These are phyloP conservation scores for Dothiorella sarmentorum DNA, from an alignment of 2,329 filamentous ascomycete genomes.

Conservation along the genomic window DNA sequence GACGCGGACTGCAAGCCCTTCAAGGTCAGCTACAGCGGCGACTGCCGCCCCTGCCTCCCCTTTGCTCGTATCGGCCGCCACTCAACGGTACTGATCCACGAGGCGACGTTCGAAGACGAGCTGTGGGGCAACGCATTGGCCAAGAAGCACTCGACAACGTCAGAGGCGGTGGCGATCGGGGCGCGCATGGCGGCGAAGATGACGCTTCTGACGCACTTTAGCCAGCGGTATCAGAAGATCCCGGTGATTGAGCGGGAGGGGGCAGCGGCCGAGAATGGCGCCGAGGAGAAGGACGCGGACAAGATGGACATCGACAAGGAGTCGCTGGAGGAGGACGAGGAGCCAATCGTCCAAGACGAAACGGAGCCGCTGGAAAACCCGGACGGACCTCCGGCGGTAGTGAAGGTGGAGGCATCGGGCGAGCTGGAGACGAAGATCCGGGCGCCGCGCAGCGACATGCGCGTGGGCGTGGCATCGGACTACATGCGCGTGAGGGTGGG, in stretches of 20 bases:
- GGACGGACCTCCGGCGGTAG: not conserved
- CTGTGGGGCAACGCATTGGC: constrained; percentile 71
- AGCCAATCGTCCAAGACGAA: not conserved
- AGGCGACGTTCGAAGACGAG: constrained; percentile 93
- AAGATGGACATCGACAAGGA: constrained; percentile 28
- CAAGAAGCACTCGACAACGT: constrained; percentile 88
- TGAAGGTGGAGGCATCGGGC: not conserved
- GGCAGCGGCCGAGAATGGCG: constrained; percentile 27
- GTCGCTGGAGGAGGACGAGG: constrained; percentile 22
- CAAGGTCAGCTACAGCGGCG: constrained; percentile 88
- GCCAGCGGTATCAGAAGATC: constrained; percentile 83
- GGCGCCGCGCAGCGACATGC: constrained; percentile 51
- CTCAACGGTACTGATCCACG: constrained; percentile 84
- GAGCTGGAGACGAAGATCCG: constrained; percentile 27
- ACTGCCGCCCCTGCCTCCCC: constrained; percentile 68
- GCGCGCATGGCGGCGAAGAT: constrained; percentile 73
- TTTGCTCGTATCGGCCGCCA: constrained; percentile 71
- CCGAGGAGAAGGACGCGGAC: constrained; percentile 26
- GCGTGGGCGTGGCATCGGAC: constrained; percentile 72
- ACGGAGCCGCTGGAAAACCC: constrained; percentile 26
- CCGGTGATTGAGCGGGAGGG: constrained; percentile 49
- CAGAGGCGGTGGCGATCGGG: constrained; percentile 77
- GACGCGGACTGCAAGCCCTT: constrained; percentile 45
- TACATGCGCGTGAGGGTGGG: constrained; percentile 71
- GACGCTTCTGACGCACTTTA: constrained; percentile 89